A percentile compares a stretch with the other conserved stretches of the same genome.
Evolutionary conservation across 805 yeast genomes (phyloP).

Genomic region (Barnettozyma populi): DNA sequence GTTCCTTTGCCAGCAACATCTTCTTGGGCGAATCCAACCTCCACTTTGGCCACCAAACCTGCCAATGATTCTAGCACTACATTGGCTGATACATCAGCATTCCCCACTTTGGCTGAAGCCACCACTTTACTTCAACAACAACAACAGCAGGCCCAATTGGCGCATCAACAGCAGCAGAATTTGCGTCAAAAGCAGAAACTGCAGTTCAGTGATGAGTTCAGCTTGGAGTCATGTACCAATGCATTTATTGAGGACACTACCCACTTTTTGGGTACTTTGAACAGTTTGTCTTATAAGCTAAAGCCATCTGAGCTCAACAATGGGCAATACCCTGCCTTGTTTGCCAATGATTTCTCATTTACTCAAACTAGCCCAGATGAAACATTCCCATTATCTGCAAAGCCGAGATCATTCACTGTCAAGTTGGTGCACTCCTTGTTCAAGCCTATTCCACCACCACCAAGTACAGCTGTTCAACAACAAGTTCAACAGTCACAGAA

Average conservation of each 20-base stretch:
- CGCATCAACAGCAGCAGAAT: slow-evolving; percentile 22
- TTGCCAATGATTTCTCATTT: slow-evolving; percentile 33
- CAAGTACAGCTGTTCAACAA: slow-evolving; percentile 6
- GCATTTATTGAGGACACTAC: slow-evolving; percentile 45
- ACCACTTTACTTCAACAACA: slow-evolving; percentile 30
- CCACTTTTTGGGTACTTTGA: slow-evolving; percentile 33
- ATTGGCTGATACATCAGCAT: slow-evolving; percentile 45
- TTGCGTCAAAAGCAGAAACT: slow-evolving; percentile 26
- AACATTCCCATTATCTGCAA: slow-evolving; percentile 6
- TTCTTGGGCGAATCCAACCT: slow-evolving; percentile 48
- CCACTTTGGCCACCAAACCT: slow-evolving; percentile 28
- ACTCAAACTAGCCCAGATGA: background rate
- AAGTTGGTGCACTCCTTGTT: slow-evolving; percentile 34
- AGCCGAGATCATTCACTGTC: slow-evolving; percentile 27
- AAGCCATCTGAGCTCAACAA: slow-evolving; percentile 27
- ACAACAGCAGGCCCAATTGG: slow-evolving; percentile 27
- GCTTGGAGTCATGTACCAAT: slow-evolving; percentile 41
- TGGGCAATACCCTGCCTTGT: slow-evolving; percentile 38
- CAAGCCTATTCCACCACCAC: slow-evolving; percentile 23
- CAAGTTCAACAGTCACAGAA: slow-evolving; percentile 16
- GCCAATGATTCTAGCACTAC: slow-evolving; percentile 23
- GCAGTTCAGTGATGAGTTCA: slow-evolving; percentile 22
- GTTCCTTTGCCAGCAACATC: slow-evolving; percentile 67
- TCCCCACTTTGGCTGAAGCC: slow-evolving; percentile 52
- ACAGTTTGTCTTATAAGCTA: slow-evolving; percentile 34